phyloP scores from a whole-genome alignment of 2,329 filamentous ascomycete genomes.

The Trichoderma sp. region DNA sequence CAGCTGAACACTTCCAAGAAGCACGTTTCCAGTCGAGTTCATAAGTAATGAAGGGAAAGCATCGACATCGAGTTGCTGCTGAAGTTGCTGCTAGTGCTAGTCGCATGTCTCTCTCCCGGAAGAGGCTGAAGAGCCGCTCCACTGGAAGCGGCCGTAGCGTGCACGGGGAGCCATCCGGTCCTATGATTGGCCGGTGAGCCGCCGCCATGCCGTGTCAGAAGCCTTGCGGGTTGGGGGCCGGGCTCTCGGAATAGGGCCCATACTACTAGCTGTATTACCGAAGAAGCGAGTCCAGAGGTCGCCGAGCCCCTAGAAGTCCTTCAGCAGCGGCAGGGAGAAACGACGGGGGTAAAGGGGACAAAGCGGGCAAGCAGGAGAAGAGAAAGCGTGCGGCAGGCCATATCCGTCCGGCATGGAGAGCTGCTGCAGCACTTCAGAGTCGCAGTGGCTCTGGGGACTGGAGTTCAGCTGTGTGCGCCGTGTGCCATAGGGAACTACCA shows the following conservation, averaged over 20 bases:
- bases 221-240: slow-evolving; percentile 10
- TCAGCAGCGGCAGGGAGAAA: background rate
- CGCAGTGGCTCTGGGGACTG: too few relatives aligned
- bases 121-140: slow-evolving; percentile 33
- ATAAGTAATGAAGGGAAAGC: background rate
- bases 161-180: slow-evolving; percentile 38
- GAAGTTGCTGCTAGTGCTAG: background rate
- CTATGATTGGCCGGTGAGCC: slow-evolving; percentile 39
- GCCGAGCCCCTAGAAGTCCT: background rate
- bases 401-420: too few relatives aligned
- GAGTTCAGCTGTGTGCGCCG: too few relatives aligned
- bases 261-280: background rate
- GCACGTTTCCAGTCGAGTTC: too few relatives aligned
- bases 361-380: too few relatives aligned
- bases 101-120: slow-evolving; percentile 14
- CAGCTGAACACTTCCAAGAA: too few relatives aligned
- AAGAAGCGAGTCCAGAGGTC: background rate
- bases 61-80: background rate
- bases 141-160: slow-evolving; percentile 37
- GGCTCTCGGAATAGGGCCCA: slow-evolving; percentile 14
- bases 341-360: too few relatives aligned
- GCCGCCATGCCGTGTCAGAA: slow-evolving; percentile 1
- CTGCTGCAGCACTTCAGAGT: too few relatives aligned
- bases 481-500: too few relatives aligned
- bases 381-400: too few relatives aligned